Conservation (phyloP, 139 green algal species). For the Asterochloris sp. region DNA sequence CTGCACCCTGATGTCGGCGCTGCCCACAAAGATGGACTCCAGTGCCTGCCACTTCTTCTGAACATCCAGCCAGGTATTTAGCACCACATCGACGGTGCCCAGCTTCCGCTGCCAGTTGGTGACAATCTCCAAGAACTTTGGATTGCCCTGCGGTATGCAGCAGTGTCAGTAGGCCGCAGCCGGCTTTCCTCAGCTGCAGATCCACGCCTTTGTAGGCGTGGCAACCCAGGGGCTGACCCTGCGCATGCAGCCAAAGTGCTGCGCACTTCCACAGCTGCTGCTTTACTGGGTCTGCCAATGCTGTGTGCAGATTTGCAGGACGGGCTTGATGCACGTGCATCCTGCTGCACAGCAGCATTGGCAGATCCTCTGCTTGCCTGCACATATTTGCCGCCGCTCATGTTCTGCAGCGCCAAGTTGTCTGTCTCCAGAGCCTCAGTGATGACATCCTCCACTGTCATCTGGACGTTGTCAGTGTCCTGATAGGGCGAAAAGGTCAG, state of each 20-base stretch:
- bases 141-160: constrained; percentile 62
- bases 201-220: no score
- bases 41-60: constrained; percentile 92
- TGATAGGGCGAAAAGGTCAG: constrained; percentile 66
- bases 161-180: no score
- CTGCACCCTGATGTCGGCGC: constrained; percentile 86
- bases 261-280: no score
- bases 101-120: constrained; percentile 85
- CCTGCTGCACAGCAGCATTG: no score
- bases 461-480: constrained; percentile 58
- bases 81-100: constrained; percentile 72
- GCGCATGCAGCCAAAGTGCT: no score
- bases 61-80: constrained; percentile 79
- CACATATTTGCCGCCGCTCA: constrained; percentile 84
- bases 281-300: no score
- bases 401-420: constrained; percentile 87
- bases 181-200: no score
- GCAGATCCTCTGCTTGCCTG: constrained; percentile 13
- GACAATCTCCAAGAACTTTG: constrained; percentile 82
- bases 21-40: constrained; percentile 87
- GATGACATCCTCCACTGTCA: constrained; percentile 51
- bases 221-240: no score
- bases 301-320: no score
- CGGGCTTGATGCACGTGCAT: no score
- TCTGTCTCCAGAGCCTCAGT: constrained; percentile 84